Evolutionary conservation across 257 asterid genomes (phyloP).

Genomic region (Lithospermum erythrorhizon): DNA sequence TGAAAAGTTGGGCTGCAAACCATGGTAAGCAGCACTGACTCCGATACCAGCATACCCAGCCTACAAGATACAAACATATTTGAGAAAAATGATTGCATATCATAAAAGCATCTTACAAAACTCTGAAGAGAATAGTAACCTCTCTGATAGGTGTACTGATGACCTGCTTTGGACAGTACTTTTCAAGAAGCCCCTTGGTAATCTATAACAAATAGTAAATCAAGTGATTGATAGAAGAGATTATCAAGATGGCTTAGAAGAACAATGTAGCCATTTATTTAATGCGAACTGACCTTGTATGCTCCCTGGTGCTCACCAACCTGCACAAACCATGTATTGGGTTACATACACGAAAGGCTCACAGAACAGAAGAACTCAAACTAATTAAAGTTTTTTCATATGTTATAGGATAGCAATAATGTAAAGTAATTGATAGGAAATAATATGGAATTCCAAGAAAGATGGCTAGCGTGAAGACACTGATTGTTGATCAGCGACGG

Average conservation of each 20-base stretch:
- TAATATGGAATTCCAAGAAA: too few relatives aligned
- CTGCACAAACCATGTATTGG: slow-evolving; percentile 22
- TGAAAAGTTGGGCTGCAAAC: slow-evolving; percentile 90
- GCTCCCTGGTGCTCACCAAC: slow-evolving; percentile 99
- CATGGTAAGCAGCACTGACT: slow-evolving; percentile 95
- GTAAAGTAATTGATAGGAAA: background rate
- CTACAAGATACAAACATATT: slow-evolving; percentile 20
- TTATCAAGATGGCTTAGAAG: background rate
- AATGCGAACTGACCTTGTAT: slow-evolving; percentile 54
- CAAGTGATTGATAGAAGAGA: background rate
- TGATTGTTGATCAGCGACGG: too few relatives aligned
- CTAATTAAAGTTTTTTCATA: background rate
- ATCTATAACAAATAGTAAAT: slow-evolving; percentile 31
- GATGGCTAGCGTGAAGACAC: background rate
- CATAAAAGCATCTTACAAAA: slow-evolving; percentile 3
- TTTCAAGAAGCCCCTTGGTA: slow-evolving; percentile 75
- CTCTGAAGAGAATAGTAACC: slow-evolving; percentile 20
- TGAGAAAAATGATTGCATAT: slow-evolving; percentile 3
- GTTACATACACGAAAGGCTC: background rate
- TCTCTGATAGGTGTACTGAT: slow-evolving; percentile 87
- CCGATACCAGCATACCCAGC: slow-evolving; percentile 95
- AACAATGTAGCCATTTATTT: background rate
- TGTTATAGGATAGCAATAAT: background rate
- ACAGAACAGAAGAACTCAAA: background rate
- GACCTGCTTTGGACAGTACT: slow-evolving; percentile 88